A percentile compares a stretch with the other conserved stretches of the same genome.
These are phyloP conservation scores for Pseudognaphalium luteoalbum DNA, from an alignment of 129 eudicot species.

Conservation along the genomic window DNA sequence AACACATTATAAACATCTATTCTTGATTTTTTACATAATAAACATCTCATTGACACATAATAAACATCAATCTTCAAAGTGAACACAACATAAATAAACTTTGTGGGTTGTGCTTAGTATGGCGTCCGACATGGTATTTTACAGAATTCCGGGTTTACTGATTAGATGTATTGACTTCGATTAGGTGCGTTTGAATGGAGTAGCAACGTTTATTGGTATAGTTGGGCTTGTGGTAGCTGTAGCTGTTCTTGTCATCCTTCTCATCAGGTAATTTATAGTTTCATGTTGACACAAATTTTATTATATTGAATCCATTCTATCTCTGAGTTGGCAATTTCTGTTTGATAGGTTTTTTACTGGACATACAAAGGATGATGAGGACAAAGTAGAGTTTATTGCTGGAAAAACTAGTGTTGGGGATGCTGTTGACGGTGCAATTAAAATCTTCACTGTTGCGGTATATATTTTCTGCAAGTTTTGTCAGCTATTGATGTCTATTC, in stretches of 20 bases:
- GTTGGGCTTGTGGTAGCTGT: conserved; percentile 87
- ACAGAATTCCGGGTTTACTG: no score
- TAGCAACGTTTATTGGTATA: conserved; percentile 87
- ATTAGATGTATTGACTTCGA: conserved; percentile 11
- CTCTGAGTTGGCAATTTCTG: conserved; percentile 6
- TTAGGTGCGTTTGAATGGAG: conserved; percentile 92
- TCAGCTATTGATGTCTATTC: background rate
- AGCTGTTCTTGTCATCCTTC: conserved; percentile 68
- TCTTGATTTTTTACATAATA: no score
- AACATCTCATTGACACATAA: no score
- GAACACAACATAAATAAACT: no score
- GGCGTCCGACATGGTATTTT: no score
- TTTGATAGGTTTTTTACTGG: conserved; percentile 75
- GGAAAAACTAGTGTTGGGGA: conserved; percentile 64
- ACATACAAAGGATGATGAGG: conserved; percentile 45
- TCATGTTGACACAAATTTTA: background rate
- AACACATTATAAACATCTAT: no score
- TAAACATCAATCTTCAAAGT: no score
- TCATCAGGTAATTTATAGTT: conserved; percentile 51
- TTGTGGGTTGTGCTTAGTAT: no score
- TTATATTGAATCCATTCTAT: background rate
- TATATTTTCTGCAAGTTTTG: conserved; percentile 25
- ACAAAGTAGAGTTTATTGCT: conserved; percentile 47
- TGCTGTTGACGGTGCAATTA: conserved; percentile 83
- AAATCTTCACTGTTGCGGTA: conserved; percentile 91